These are phyloP conservation scores for Penicillium crustosum DNA, from an alignment of 2,329 filamentous ascomycete genomes.

Conservation along the genomic window DNA sequence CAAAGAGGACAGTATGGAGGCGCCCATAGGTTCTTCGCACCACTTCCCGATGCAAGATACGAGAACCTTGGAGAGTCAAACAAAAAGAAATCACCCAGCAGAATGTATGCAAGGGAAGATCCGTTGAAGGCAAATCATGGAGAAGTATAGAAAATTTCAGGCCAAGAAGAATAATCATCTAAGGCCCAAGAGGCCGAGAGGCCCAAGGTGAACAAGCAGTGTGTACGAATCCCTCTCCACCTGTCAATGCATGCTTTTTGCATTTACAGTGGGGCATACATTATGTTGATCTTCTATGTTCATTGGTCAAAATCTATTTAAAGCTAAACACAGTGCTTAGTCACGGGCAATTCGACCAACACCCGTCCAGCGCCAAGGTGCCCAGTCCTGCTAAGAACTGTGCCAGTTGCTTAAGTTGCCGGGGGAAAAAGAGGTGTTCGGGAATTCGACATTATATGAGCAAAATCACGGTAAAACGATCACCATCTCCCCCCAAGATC, in stretches of 20 bases:
- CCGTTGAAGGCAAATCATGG: background rate
- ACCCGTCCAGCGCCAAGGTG: slow-evolving; percentile 4
- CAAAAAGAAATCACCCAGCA: background rate
- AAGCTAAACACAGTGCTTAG: slow-evolving; percentile 1
- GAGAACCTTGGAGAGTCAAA: background rate
- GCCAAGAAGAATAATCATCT: background rate
- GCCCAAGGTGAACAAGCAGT: background rate
- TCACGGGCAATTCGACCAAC: background rate
- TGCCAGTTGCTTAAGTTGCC: background rate
- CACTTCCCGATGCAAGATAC: slow-evolving; percentile 12
- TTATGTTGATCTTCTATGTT: background rate
- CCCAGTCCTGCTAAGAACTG: background rate
- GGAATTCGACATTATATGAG: background rate
- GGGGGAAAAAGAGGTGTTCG: background rate
- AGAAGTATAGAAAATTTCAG: background rate
- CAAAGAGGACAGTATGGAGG: slow-evolving; percentile 16
- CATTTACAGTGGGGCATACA: background rate
- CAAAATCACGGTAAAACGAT: background rate
- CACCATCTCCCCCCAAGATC: background rate
- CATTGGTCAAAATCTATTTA: slow-evolving; percentile 1
- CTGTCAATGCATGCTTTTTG: slow-evolving; percentile 1
- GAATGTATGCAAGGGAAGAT: background rate
- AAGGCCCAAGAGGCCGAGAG: background rate
- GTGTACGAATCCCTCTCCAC: slow-evolving; percentile 5
- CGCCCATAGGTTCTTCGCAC: slow-evolving; percentile 32